These are phyloP conservation scores for Musa acuminata DNA, from an alignment of 176 grass and related monocot species.

Conservation along the genomic window DNA sequence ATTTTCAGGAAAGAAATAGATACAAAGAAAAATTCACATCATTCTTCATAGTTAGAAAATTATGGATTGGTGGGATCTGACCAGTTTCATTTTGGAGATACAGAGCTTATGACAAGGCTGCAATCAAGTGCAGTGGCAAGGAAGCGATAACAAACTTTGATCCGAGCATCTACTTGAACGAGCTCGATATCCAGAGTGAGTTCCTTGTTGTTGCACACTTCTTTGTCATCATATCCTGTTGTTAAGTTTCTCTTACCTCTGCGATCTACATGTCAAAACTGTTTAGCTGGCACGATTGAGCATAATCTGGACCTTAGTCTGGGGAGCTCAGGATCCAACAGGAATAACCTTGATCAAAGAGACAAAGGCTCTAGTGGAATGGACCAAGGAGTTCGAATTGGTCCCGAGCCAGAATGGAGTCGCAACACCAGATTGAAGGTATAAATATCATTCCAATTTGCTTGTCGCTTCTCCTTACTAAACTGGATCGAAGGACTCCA, in stretches of 20 bases:
- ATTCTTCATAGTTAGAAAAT: neutral
- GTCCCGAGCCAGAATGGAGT: neutral
- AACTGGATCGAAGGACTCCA: neutral
- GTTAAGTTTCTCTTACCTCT: neutral
- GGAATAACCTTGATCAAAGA: neutral
- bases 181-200: neutral
- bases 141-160: slow-evolving; percentile 17
- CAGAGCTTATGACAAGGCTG: slow-evolving; percentile 21
- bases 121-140: slow-evolving; percentile 18
- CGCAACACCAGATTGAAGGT: slow-evolving; percentile 11
- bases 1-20: no score
- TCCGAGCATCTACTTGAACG: slow-evolving; percentile 15
- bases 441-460: neutral
- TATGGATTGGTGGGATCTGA: neutral
- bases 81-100: neutral
- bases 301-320: slow-evolving; percentile 15
- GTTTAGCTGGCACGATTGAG: neutral
- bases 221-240: neutral
- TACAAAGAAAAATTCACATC: no score
- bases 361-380: neutral
- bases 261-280: neutral
- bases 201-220: neutral
- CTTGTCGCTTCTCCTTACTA: neutral
- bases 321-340: slow-evolving; percentile 12
- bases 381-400: neutral